Base-by-base conservation (phyloP, 306 rosid species). In the Fragaria nilgerrensis region DNA sequence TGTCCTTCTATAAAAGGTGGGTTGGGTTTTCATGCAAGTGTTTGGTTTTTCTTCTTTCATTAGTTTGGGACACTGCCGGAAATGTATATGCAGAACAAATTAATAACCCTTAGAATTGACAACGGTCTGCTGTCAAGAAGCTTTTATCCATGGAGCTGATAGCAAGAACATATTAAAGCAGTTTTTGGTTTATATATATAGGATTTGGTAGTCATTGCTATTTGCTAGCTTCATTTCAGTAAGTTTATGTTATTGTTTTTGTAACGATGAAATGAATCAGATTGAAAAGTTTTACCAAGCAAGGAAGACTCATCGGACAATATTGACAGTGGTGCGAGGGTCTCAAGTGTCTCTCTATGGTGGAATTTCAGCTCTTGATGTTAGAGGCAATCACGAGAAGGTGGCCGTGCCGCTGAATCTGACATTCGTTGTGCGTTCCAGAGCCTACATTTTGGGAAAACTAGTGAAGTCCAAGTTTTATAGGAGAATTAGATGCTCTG, bases 331-430 rank as follows among this genome's bases (percentile, higher is more conserved):
- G 68, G 97, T 92, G 63, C 55, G 17, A 2, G 97, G 92, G 22
- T 66, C 85, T 68, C 97, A 95, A 75, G 83, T 95, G 65, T 92
- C 97, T 36, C 87, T 95, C 34, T 92, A 95, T 43, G 98, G 98
- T 1, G 96, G 96, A 2, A 78, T 92, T 8, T 72, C 97, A 0
- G 89, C 36, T 19, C 81, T 90, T 23, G 86, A 74, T 10, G 83
- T 74, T 0, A 72, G 80, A 56, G 81, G 83, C 50, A 80, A 72
- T 63, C 64, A n/a, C 58, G 74, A 78, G 32, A 84, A 2, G 53
- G 76, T 89, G 19, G 89, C 81, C 2, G 77, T 95, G 66, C 93
- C 97, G 1, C 74, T 95, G 63, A 92, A 92, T 70, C 87, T 95
- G 3, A 89, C 98, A 25, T 86, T 95, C 29, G 91, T 78, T 1